Evolutionary conservation across 768 basidiomycete genomes (phyloP).

Genomic region (Candolleomyces efflorescens): DNA sequence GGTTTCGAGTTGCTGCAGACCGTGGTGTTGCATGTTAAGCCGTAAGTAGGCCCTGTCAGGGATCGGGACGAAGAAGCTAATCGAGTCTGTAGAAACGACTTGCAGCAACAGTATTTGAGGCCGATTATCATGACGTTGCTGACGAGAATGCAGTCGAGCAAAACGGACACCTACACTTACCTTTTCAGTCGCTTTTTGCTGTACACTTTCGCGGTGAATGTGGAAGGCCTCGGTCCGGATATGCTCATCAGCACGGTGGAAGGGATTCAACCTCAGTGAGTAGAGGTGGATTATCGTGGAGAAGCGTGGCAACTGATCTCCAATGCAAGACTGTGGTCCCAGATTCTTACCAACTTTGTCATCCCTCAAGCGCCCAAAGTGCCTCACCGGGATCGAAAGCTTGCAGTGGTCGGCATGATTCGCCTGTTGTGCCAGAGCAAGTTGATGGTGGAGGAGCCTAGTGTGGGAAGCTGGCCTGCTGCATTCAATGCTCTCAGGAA

Average conservation of each 20-base stretch:
- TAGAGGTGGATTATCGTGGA: not conserved
- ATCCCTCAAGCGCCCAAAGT: conserved; percentile 79
- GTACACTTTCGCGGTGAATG: conserved; percentile 70
- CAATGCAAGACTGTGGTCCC: conserved; percentile 59
- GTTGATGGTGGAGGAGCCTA: conserved; percentile 63
- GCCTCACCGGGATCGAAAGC: conserved; percentile 79
- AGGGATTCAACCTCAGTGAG: conserved; percentile 79
- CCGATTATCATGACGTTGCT: conserved; percentile 73
- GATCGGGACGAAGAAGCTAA: not conserved
- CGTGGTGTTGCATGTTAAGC: conserved; percentile 65
- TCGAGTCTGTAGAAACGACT: conserved; percentile 40
- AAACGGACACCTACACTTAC: conserved; percentile 86
- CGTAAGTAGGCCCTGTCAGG: conserved; percentile 47
- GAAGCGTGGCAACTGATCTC: not conserved
- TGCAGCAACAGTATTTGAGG: conserved; percentile 67
- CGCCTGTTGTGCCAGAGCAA: conserved; percentile 72
- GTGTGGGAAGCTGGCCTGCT: conserved; percentile 62
- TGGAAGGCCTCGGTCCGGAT: conserved; percentile 73
- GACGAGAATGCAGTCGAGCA: conserved; percentile 81
- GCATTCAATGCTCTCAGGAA: conserved; percentile 67
- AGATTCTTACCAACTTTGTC: conserved; percentile 72
- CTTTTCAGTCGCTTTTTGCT: conserved; percentile 77
- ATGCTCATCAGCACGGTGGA: conserved; percentile 76
- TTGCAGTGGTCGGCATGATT: conserved; percentile 76
- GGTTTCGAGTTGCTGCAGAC: conserved; percentile 87